Base-by-base conservation (phyloP, 345 rosid genomes). In the Rubroshorea leprosula region DNA sequence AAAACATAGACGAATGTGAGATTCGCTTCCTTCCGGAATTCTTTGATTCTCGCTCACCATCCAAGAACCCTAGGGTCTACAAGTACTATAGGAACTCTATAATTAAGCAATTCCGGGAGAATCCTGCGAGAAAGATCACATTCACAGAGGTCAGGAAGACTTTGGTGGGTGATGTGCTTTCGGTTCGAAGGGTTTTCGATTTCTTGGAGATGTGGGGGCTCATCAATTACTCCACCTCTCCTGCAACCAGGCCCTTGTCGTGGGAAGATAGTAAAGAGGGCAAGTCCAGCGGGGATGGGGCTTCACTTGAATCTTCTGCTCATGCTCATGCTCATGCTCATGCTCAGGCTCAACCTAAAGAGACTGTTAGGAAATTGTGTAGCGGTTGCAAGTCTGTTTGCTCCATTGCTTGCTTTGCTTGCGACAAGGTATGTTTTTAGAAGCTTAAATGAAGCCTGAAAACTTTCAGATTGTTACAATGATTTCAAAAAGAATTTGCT, bases 201-300 rank as follows among this genome's bases (percentile, higher is more conserved):
- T 89, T 92, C 65, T 73, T 92, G 25, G 99, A 92, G 17, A 63
- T 81, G 0, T 89, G 99, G 99, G 96, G 96, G 4, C 77, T 92
- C 66, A 67, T 92, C 55, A 92, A 92, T 63, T 86, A 78, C 66
- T 57, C 83, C n/a, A 65, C 81, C 49, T 54, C 85, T 23, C 39
- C 72, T 13, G 49, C 75, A 22, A 75, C 55, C 65, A 91, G 80
- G 82, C 84, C 88, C 0, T 69, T 89, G 72, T 86, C 79, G 60
- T 89, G 97, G 95, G 97, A 89, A 49, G 97, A 89, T 6, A 47
- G 38, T 13, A 91, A 86, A 72, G 95, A 88, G 15, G 38, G 61
- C n/a, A 85, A 80, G 66, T 66, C 81, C 65, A 41, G 69, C 20
- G 68, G 73, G 4, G 79, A 63, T 9, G 60, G 53, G 5, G 58